A percentile compares a stretch with the other conserved stretches of the same genome.
Conservation (phyloP, 2,329 filamentous ascomycete genomes). For the Alternaria tenuissima region DNA sequence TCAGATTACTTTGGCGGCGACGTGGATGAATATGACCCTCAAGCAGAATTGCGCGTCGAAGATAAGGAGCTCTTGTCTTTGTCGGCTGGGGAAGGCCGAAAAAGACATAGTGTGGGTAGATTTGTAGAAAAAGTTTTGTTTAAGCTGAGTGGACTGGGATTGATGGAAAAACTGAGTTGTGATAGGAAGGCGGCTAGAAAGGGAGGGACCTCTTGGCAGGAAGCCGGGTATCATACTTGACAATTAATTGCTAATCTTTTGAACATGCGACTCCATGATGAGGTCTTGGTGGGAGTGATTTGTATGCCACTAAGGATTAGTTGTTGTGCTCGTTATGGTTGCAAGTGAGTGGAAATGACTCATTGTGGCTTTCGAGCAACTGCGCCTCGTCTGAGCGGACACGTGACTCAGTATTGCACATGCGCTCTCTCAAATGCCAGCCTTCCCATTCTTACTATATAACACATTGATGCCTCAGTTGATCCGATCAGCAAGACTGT, state of each 20-base stretch:
- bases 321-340: not conserved
- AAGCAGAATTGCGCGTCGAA: not conserved
- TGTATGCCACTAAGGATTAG: not conserved
- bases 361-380: not conserved
- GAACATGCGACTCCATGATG: not conserved
- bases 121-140: conserved; percentile 23
- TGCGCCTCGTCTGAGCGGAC: not conserved
- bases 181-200: not conserved
- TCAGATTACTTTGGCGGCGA: conserved; percentile 22
- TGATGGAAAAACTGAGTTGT: conserved; percentile 15
- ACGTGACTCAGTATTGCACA: not conserved
- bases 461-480: not conserved
- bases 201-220: not conserved
- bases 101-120: conserved; percentile 3
- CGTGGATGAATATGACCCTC: conserved; percentile 9
- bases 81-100: not conserved
- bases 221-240: not conserved
- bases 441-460: not conserved
- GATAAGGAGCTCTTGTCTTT: not conserved
- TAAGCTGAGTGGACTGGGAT: conserved; percentile 18
- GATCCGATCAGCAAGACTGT: not conserved
- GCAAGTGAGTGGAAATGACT: not conserved
- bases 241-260: not conserved
- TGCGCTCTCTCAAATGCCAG: not conserved
- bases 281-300: not conserved